These are phyloP conservation scores for Citrus trifoliata DNA, from an alignment of 345 rosid genomes.

Conservation along the genomic window DNA sequence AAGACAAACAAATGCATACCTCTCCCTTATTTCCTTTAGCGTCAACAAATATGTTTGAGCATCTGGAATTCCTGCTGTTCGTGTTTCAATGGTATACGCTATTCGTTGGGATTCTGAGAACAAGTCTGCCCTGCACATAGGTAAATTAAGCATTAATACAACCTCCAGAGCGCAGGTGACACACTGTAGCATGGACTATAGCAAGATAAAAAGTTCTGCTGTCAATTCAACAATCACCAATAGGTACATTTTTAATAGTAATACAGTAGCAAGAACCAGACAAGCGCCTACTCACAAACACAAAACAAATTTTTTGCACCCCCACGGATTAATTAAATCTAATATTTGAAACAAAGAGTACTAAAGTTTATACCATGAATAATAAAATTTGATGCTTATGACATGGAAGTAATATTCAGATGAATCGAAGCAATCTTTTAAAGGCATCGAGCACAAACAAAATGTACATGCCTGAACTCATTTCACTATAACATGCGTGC, in stretches of 20 bases:
- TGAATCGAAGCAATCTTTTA: not conserved
- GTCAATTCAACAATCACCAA: not conserved
- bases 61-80: conserved; percentile 74
- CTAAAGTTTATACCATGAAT: not conserved
- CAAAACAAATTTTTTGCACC: not conserved
- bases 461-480: not conserved
- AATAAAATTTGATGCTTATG: not conserved
- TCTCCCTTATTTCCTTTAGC: conserved; percentile 69
- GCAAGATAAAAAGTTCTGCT: not conserved
- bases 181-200: not conserved
- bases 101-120: conserved; percentile 85
- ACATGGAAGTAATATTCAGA: not conserved
- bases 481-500: not conserved
- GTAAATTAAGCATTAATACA: conserved; percentile 9
- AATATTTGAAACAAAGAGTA: not conserved
- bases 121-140: conserved; percentile 72
- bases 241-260: not conserved
- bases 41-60: conserved; percentile 81
- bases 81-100: conserved; percentile 52
- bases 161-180: not conserved
- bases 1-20: conserved; percentile 34
- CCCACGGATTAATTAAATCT: not conserved
- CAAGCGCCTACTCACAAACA: no score
- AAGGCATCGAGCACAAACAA: not conserved
- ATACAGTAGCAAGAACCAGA: not conserved